phyloP scores from a whole-genome alignment of 257 asterid species.

The Jacaranda mimosifolia region DNA sequence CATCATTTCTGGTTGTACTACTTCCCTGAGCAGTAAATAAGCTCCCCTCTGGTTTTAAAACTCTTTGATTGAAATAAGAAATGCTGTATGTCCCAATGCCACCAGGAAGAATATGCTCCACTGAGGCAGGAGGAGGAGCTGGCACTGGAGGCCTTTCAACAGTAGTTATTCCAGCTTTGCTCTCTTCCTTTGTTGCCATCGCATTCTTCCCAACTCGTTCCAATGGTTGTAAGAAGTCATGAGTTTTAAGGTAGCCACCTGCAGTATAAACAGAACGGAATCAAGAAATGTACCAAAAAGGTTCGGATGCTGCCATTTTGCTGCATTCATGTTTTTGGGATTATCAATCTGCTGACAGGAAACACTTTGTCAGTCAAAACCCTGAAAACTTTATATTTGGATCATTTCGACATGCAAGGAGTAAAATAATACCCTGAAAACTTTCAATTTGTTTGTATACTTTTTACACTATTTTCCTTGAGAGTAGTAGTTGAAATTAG shows the following conservation, averaged over 20 bases:
- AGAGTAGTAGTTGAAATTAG: too few species aligned
- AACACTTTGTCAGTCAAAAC: background rate
- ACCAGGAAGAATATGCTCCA: constrained; percentile 80
- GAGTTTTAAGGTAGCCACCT: constrained; percentile 83
- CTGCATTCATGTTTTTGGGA: background rate
- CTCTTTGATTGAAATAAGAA: constrained; percentile 70
- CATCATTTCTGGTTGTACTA: constrained; percentile 60
- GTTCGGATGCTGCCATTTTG: constrained; percentile 15
- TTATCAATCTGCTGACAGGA: constrained; percentile 4
- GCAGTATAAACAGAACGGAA: constrained; percentile 30
- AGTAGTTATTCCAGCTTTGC: constrained; percentile 47
- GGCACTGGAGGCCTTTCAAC: constrained; percentile 59
- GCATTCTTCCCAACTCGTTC: constrained; percentile 66
- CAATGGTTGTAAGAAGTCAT: constrained; percentile 89
- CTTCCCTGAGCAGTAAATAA: constrained; percentile 62
- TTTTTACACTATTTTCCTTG: too few species aligned
- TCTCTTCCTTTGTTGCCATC: constrained; percentile 52
- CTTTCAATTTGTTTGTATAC: too few species aligned
- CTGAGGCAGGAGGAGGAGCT: constrained; percentile 51
- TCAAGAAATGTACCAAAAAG: background rate
- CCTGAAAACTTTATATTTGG: background rate
- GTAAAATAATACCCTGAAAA: too few species aligned
- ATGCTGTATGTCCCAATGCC: constrained; percentile 86
- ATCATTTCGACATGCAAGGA: background rate
- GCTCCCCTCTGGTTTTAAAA: constrained; percentile 58